A percentile compares a stretch with the other conserved stretches of the same genome.
Evolutionary conservation across 202 grass and related monocot species (phyloP).

Genomic region (Eragrostis tef): DNA sequence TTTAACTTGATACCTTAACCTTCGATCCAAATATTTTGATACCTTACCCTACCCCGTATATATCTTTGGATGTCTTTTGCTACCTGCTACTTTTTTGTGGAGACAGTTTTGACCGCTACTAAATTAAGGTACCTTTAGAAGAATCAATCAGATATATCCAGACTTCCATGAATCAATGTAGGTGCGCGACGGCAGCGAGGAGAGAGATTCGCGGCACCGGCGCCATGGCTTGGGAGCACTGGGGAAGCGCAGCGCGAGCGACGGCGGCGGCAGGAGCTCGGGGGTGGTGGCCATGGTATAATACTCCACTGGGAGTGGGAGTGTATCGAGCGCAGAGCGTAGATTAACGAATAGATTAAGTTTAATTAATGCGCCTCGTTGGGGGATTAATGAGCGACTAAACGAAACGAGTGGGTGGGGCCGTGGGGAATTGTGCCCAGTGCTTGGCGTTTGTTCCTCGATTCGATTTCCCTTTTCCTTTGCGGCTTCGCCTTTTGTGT

Average conservation of each 20-base stretch:
- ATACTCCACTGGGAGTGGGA: slow-evolving; percentile 20
- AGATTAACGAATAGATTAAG: slow-evolving; percentile 24
- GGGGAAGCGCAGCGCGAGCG: background rate
- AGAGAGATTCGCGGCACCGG: background rate
- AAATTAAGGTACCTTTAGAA: too few relatives aligned
- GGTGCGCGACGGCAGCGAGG: background rate
- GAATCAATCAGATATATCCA: too few relatives aligned
- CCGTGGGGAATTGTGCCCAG: slow-evolving; percentile 46
- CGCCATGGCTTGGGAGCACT: slow-evolving; percentile 27
- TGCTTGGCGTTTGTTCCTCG: slow-evolving; percentile 13
- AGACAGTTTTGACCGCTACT: background rate
- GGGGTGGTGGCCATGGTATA: slow-evolving; percentile 56
- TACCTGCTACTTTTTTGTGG: too few relatives aligned
- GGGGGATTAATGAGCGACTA: background rate
- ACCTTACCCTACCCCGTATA: too few relatives aligned
- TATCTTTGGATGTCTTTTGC: background rate
- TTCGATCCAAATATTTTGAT: too few relatives aligned
- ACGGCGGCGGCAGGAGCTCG: background rate
- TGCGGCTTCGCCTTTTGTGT: slow-evolving; percentile 8
- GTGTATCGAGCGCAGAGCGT: slow-evolving; percentile 51
- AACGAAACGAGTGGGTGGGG: slow-evolving; percentile 4
- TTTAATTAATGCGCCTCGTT: slow-evolving; percentile 26
- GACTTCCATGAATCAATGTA: too few relatives aligned
- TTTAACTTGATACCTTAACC: background rate
- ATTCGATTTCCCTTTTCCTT: slow-evolving; percentile 25